A percentile compares a stretch with the other conserved stretches of the same genome.
Conservation (phyloP, 495 filamentous ascomycete genomes). For the Stereocaulon alpinum region DNA sequence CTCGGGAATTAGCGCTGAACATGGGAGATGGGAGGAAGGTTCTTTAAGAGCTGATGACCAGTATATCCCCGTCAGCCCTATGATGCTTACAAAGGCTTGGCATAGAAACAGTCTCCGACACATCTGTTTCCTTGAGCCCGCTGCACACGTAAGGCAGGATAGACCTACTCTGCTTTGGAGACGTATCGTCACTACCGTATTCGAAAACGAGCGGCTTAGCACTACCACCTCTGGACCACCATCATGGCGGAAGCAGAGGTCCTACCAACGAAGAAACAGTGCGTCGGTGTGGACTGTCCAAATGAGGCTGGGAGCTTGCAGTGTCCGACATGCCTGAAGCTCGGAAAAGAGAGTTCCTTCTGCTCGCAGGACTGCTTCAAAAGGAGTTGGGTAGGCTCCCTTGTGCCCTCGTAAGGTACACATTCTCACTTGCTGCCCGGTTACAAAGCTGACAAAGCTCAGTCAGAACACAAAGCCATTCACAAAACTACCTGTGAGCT, state of each 20-base stretch:
- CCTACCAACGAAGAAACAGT: constrained; percentile 29
- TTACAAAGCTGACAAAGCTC: constrained; percentile 24
- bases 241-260: constrained; percentile 18
- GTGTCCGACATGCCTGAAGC: constrained; percentile 87
- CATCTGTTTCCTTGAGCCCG: too few relatives aligned
- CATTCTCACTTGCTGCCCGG: constrained; percentile 9
- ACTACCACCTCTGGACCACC: background rate
- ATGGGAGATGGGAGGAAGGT: background rate
- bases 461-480: constrained; percentile 75
- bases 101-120: too few relatives aligned
- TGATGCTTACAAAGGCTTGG: background rate
- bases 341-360: constrained; percentile 87
- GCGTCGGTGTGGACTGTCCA: constrained; percentile 66
- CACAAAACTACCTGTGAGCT: constrained; percentile 77
- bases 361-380: constrained; percentile 99
- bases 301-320: constrained; percentile 78
- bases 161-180: background rate
- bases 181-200: too few relatives aligned
- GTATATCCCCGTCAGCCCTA: background rate
- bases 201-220: too few relatives aligned
- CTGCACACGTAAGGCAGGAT: too few relatives aligned
- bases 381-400: constrained; percentile 76
- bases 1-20: background rate
- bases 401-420: constrained; percentile 27
- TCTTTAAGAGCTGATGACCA: background rate